Conservation (phyloP, 371 early-diverging fungal species). For the Zancudomyces culisetae region DNA sequence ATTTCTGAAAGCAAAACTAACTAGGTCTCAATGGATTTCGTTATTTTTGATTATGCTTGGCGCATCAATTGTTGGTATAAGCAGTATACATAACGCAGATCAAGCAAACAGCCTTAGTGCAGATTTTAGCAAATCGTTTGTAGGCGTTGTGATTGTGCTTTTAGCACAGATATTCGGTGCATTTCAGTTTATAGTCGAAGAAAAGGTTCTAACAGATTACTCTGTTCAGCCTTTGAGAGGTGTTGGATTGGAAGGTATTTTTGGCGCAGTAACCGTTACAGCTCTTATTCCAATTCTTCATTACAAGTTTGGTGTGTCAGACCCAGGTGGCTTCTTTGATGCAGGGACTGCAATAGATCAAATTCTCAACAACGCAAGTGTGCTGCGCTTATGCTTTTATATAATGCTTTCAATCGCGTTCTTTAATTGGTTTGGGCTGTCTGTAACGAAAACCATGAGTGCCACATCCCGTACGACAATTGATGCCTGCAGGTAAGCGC, state of each 20-base stretch:
- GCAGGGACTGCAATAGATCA: conserved; percentile 51
- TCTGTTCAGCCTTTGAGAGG: conserved; percentile 65
- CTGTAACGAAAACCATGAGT: conserved; percentile 63
- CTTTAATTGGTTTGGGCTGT: conserved; percentile 88
- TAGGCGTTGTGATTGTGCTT: conserved; percentile 68
- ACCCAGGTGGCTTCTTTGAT: conserved; percentile 62
- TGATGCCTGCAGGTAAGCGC: conserved; percentile 72
- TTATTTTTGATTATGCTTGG: conserved; percentile 59
- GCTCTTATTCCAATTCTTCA: conserved; percentile 58
- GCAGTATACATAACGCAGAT: conserved; percentile 23
- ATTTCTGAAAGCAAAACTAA: conserved; percentile 59
- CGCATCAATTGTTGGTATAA: conserved; percentile 69
- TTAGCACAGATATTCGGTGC: conserved; percentile 85
- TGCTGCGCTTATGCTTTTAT: conserved; percentile 57
- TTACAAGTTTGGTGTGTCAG: conserved; percentile 31
- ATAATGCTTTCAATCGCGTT: conserved; percentile 73
- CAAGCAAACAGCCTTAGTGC: conserved; percentile 6
- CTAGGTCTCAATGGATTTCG: conserved; percentile 59
- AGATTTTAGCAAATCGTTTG: conserved; percentile 11
- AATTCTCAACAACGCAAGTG: conserved; percentile 36
- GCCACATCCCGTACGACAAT: conserved; percentile 86
- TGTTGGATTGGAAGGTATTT: conserved; percentile 82
- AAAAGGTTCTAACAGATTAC: conserved; percentile 66
- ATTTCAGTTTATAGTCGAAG: conserved; percentile 84
- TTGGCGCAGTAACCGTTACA: conserved; percentile 58